Evolutionary conservation across 345 rosid species (phyloP), one percentile per base, ranked within the genome.

Genomic region (Eucalyptus pauciflora): DNA sequence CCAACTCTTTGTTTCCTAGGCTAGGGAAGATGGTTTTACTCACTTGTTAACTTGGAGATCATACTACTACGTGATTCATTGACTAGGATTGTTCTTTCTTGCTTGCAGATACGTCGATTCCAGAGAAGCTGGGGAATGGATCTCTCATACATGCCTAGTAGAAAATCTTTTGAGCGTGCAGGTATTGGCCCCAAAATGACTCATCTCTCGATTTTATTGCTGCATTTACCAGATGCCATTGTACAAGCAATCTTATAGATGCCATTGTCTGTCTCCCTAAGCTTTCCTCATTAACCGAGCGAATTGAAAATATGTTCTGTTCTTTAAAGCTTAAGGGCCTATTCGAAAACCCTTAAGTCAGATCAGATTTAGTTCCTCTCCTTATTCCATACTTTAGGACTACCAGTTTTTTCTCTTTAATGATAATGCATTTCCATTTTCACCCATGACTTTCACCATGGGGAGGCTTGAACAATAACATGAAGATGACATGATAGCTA

Each of bases 41-140:
- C 25, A 10, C 50, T 41, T 45, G 50, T 87, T 87, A 56, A 69
- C 43, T 88, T 76, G 49, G 43, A 67, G 29, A 41, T 31, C 45
- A 49, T 88, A 51, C 50, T 56, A 41, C 27, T 54, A 27, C 37
- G 7, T 24, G 15, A 25, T 79, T 50, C 45, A 56, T 50, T 60
- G 62, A 43, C 50, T 86, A 16, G 37, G 43, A 67, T 85, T 1
- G 2, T 17, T 43, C 64, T 54, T 33, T 48, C 8, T 46, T 56
- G 7, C 46, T 92, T 86, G 51, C 92, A 96, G 99, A 95, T 96
- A 48, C 88, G 88, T 80, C 92, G 94, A 89, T 96, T 97, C 92
- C 99, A 96, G 89, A 92, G 93, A 92, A 95, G 94, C 92, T 96
- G 98, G 99, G 99, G 98, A 90, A 97, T 97, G 99, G 99, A 97